Evolutionary conservation across 2,329 filamentous ascomycete species (phyloP), one percentile per base, ranked within the genome.

Genomic region (Aspergillus fumigatus): DNA sequence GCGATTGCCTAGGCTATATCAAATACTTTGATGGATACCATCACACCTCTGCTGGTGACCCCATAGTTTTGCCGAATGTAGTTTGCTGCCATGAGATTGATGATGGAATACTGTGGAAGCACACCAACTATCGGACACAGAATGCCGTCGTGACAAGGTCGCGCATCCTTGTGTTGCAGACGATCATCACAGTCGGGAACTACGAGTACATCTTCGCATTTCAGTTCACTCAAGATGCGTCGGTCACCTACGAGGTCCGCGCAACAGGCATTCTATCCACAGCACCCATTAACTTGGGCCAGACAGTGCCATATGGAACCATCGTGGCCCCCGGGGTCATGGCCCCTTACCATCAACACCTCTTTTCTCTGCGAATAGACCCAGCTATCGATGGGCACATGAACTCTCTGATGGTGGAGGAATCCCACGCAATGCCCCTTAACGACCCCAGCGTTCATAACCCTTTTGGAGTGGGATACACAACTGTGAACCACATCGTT

Each of bases 381-480:
- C 74, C 77, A 4, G 69, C 72, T 1, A 65, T 79, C 11, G 76
- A 75, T 48, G 75, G 76, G 3, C 61, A 67, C 21, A 8, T 7
- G 3, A 83, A 84, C 66, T 72, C 77, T 1, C 67, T 83, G 19
- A 73, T 79, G 43, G 76, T 85, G 60, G 78, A 81, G 51, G 82
- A 84, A 62, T 80, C 80, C 0, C 76, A 82, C 58, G 65, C 85
- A 0, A 82, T 87, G 77, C 81, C 83, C 1, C 71, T 83, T 23
- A 71, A 77, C 32, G 66, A 73, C 14, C 65, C 65, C 5, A 65
- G 62, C 3, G 47, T 61, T 14, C 57, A 61, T 66, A 85, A 85
- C 64, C 82, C 81, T 1, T 76, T 79, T 60, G 78, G 78, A 2
- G 69, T 77, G n/a, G 78, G 77, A 1, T 84, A 83, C 67, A 77